Evolutionary conservation across 345 rosid genomes (phyloP), one percentile per base, ranked within the genome.

Genomic region (Brassica cretica): DNA sequence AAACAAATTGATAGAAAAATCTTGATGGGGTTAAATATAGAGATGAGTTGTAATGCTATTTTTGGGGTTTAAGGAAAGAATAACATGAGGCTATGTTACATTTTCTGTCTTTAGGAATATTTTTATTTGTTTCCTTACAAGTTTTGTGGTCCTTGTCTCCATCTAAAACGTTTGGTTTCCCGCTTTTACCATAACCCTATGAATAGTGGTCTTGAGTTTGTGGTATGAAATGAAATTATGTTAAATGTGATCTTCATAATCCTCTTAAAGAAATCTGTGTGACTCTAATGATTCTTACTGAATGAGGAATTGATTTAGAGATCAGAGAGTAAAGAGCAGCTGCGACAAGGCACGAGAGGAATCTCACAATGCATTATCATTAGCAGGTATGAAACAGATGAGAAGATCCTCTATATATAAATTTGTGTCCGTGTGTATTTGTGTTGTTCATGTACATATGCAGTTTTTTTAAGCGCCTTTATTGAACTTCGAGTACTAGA

Each of bases 71-170:
- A 1, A 62, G 61, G 24, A 56, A 46, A 32, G 39, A 64, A 33
- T 6, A 35, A 74, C 63, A 55, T 63, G 78, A 69, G 82, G 78
- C 71, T 70, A 39, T 41, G 33, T 74, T 67, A 80, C 41, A 68
- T 39, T 64, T 29, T 30, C 79, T 70, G 67, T 80, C 72, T 80
- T 74, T 80, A 74, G 79, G 35, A 64, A 24, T 55, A 12, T 63
- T 25, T 32, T 32, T 32, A 32, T 32, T 32, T 32, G 35, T 32
- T 32, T 32, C 35, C 6, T 32, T 32, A 32, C 35, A n/a, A 14
- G 44, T 37, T 62, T 72, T 72, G 68, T n/a, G 76, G 41, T 61
- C 5, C 29, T 72, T 58, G 2, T 37, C 63, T 46, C 71, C 18
- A 25, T 69, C 68, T 60, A 60, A 66, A 72, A 71, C 39, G 72